phyloP scores from a whole-genome alignment of 192 early-diverging fungal species.

The Rhizophagus clarus region DNA sequence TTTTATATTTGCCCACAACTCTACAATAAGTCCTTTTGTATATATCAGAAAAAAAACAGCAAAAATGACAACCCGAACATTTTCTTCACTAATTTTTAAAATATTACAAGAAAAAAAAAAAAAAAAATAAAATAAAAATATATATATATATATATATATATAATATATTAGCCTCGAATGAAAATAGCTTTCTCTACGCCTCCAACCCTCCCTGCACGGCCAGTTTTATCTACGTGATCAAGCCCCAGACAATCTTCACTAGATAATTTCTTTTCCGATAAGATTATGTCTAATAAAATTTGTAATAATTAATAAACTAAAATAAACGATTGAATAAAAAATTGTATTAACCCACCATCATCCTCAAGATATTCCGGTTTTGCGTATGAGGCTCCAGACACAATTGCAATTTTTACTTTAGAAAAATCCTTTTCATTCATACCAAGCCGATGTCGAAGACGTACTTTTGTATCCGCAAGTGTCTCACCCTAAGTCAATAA shows the following conservation, averaged over 20 bases:
- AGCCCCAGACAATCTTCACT: slow-evolving; percentile 47
- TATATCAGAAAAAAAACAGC: not conserved
- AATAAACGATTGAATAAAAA: too few species aligned
- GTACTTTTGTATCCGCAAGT: slow-evolving; percentile 71
- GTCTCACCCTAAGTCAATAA: slow-evolving; percentile 55
- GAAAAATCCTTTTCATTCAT: slow-evolving; percentile 85
- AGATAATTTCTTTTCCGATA: slow-evolving; percentile 33
- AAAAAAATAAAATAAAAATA: too few species aligned
- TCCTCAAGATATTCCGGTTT: slow-evolving; percentile 24
- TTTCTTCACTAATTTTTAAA: not conserved
- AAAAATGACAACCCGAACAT: not conserved
- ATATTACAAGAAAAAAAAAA: slow-evolving; percentile 12
- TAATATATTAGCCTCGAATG: slow-evolving; percentile 45
- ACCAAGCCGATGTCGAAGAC: slow-evolving; percentile 71
- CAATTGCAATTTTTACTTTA: slow-evolving; percentile 63
- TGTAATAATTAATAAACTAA: not conserved
- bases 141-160: too few species aligned
- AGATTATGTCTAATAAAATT: slow-evolving; percentile 34
- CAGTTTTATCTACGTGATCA: slow-evolving; percentile 56
- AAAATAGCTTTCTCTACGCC: slow-evolving; percentile 46
- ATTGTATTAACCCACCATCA: slow-evolving; percentile 29
- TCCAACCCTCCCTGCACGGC: slow-evolving; percentile 39
- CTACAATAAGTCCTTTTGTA: not conserved
- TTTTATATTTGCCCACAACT: not conserved
- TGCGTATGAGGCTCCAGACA: slow-evolving; percentile 18